Evolutionary conservation across 2,329 filamentous ascomycete species (phyloP).

Genomic region (Talaromyces pinophilus): DNA sequence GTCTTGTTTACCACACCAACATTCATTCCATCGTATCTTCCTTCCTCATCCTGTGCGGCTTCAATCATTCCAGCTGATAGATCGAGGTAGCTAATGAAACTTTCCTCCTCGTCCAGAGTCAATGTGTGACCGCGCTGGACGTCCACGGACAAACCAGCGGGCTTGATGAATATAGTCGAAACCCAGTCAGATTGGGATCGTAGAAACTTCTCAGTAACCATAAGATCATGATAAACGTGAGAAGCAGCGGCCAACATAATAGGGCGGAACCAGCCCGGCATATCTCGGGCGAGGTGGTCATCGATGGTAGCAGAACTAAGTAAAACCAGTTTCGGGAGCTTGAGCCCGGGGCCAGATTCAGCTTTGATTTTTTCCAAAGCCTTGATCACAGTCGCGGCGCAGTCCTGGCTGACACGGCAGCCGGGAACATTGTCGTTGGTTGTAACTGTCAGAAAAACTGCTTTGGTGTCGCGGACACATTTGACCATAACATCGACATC

Average conservation of each 20-base stretch:
- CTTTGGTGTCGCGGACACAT: constrained; percentile 37
- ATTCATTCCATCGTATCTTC: constrained; percentile 29
- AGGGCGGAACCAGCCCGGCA: constrained; percentile 23
- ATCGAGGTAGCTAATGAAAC: constrained; percentile 43
- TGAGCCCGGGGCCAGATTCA: constrained; percentile 19
- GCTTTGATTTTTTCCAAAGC: not conserved
- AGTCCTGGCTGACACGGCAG: constrained; percentile 42
- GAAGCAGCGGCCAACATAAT: constrained; percentile 26
- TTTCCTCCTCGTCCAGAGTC: constrained; percentile 41
- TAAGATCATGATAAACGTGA: constrained; percentile 29
- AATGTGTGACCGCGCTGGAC: constrained; percentile 44
- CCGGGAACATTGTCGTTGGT: constrained; percentile 51
- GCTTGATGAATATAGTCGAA: constrained; percentile 30
- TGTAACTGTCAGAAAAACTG: constrained; percentile 46
- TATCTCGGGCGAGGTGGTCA: constrained; percentile 27
- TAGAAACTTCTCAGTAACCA: constrained; percentile 26
- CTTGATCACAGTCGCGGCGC: constrained; percentile 41
- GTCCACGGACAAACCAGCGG: constrained; percentile 29
- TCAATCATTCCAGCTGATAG: constrained; percentile 54
- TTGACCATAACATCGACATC: constrained; percentile 41
- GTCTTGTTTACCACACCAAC: constrained; percentile 31
- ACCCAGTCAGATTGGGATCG: constrained; percentile 28
- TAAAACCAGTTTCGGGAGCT: constrained; percentile 46
- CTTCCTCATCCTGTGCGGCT: constrained; percentile 39
- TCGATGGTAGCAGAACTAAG: constrained; percentile 46